Evolutionary conservation across 1,139 yeast species (phyloP).

Genomic region (Meyerozyma sp.): DNA sequence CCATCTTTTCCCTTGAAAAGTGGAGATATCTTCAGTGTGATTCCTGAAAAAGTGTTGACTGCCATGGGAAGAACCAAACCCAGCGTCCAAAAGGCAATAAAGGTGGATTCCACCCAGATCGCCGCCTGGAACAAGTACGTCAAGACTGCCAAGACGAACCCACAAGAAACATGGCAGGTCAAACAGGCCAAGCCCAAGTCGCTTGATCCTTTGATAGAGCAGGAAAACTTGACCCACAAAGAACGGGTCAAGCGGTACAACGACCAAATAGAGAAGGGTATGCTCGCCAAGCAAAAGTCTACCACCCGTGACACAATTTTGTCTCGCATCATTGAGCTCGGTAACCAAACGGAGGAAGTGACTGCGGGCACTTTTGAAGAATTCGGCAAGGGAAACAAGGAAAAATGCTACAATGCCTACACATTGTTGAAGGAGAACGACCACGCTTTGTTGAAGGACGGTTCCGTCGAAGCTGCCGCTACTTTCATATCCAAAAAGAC

Average conservation of each 20-base stretch:
- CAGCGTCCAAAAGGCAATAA: constrained; percentile 57
- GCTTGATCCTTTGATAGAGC: constrained; percentile 23
- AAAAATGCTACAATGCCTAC: constrained; percentile 29
- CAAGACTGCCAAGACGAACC: constrained; percentile 49
- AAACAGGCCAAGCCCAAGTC: constrained; percentile 41
- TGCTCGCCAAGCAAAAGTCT: constrained; percentile 35
- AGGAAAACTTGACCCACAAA: constrained; percentile 12
- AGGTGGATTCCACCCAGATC: constrained; percentile 67
- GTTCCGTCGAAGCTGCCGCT: constrained; percentile 14
- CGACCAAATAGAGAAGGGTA: constrained; percentile 21
- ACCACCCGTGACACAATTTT: constrained; percentile 45
- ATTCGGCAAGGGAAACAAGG: constrained; percentile 16
- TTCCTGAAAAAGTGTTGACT: constrained; percentile 77
- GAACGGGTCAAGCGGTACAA: constrained; percentile 21
- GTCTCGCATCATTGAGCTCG: constrained; percentile 27
- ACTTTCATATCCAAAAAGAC: constrained; percentile 29
- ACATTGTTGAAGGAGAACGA: constrained; percentile 21
- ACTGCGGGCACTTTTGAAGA: constrained; percentile 17
- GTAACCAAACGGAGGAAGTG: constrained; percentile 17
- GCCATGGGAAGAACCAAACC: constrained; percentile 89
- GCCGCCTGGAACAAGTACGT: constrained; percentile 73
- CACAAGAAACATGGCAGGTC: constrained; percentile 53
- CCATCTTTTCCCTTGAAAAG: constrained; percentile 75
- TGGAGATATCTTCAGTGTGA: constrained; percentile 84
- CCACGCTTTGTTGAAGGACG: constrained; percentile 21